These are phyloP conservation scores for Podospora tetraspora DNA, from an alignment of 495 filamentous ascomycete genomes.

Conservation along the genomic window DNA sequence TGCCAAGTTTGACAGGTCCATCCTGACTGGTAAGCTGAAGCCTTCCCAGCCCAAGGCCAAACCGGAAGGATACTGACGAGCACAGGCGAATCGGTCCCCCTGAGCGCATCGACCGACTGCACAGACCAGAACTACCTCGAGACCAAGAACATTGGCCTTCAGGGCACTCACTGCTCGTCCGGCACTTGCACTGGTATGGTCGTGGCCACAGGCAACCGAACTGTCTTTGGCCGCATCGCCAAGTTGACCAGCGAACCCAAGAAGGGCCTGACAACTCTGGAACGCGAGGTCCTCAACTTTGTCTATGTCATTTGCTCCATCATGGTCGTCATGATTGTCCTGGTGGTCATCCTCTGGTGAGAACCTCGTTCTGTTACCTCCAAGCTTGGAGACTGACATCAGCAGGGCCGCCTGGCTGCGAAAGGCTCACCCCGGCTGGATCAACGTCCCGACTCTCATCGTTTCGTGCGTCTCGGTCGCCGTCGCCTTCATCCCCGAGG, in stretches of 20 bases:
- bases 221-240: conserved; percentile 66
- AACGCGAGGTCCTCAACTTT: conserved; percentile 63
- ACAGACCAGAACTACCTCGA: conserved; percentile 70
- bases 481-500: conserved; percentile 70
- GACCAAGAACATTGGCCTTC: conserved; percentile 65
- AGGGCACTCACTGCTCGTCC: conserved; percentile 63
- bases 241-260: conserved; percentile 59
- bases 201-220: conserved; percentile 50
- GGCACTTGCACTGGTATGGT: conserved; percentile 61
- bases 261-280: conserved; percentile 57
- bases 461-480: conserved; percentile 63
- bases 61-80: not conserved
- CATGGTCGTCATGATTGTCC: conserved; percentile 48
- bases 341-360: conserved; percentile 57
- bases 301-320: conserved; percentile 58
- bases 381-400: not conserved
- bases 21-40: conserved; percentile 54
- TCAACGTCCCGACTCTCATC: conserved; percentile 62
- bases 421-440: conserved; percentile 55
- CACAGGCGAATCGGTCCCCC: conserved; percentile 56
- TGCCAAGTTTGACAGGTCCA: conserved; percentile 64
- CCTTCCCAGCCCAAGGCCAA: not conserved
- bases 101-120: conserved; percentile 53
- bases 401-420: conserved; percentile 59
- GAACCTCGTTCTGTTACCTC: conserved; percentile 1